Conservation (phyloP, 352 stramenopile species). For the Pythium guiyangense region DNA sequence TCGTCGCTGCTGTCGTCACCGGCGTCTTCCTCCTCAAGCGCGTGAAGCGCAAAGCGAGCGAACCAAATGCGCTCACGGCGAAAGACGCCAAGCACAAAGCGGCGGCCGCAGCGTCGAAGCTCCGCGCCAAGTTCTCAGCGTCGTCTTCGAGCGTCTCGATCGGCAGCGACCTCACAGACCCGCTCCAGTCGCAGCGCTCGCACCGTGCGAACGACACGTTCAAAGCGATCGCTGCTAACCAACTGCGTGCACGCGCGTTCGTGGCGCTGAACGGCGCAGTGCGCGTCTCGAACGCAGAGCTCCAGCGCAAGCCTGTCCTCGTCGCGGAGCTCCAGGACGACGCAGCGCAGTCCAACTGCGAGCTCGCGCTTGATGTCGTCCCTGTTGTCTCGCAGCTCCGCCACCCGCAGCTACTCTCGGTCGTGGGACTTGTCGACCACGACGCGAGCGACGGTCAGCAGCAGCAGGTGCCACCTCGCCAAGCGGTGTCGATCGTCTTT, state of each 20-base stretch:
- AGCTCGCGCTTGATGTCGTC: conserved; percentile 49
- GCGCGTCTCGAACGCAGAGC: conserved; percentile 37
- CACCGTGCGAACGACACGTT: conserved; percentile 46
- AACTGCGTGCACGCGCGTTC: conserved; percentile 34
- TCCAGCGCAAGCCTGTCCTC: conserved; percentile 39
- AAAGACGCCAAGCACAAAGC: conserved; percentile 38
- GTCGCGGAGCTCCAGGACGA: conserved; percentile 57
- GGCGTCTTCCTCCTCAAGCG: conserved; percentile 58
- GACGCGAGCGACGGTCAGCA: conserved; percentile 12
- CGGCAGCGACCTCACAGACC: conserved; percentile 27
- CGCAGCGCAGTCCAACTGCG: conserved; percentile 36
- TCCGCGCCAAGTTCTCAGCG: conserved; percentile 17
- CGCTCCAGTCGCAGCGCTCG: conserved; percentile 17
- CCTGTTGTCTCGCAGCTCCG: conserved; percentile 61
- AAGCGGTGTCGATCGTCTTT: conserved; percentile 59
- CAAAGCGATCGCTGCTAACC: conserved; percentile 37
- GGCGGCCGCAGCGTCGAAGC: conserved; percentile 15
- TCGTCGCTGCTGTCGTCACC: conserved; percentile 32
- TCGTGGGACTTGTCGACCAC: conserved; percentile 59
- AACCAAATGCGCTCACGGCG: conserved; percentile 22
- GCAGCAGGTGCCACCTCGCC: background rate
- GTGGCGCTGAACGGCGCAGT: conserved; percentile 45
- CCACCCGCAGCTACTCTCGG: conserved; percentile 58
- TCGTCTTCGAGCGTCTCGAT: conserved; percentile 13
- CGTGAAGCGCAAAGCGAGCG: conserved; percentile 42